These are phyloP conservation scores for Linum lewisii DNA, from an alignment of 345 rosid genomes.

Conservation along the genomic window DNA sequence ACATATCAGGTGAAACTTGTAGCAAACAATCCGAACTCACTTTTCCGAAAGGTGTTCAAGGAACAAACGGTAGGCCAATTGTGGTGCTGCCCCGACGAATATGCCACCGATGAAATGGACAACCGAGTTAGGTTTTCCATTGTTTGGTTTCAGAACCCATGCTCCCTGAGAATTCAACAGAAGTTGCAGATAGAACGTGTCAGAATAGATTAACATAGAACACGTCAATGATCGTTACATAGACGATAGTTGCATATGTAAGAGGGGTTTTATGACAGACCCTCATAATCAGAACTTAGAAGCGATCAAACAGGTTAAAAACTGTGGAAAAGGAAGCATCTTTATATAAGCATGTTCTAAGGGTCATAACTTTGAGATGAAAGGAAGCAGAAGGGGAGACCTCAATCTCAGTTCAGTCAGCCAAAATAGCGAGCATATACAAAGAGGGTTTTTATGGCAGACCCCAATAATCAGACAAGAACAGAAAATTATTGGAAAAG, in stretches of 20 bases:
- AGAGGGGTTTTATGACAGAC: no score
- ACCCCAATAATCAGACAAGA: no score
- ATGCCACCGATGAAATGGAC: conserved; percentile 92
- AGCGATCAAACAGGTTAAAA: no score
- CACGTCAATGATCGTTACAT: background rate
- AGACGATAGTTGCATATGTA: background rate
- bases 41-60: conserved; percentile 86
- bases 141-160: conserved; percentile 83
- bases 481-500: no score
- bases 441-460: no score
- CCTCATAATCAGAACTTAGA: no score
- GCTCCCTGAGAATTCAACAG: conserved; percentile 52
- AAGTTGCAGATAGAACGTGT: background rate
- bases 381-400: no score
- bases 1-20: background rate
- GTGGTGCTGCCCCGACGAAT: conserved; percentile 99
- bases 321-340: no score
- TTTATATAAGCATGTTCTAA: no score
- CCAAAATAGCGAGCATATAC: no score
- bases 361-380: no score
- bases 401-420: no score
- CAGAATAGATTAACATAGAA: background rate
- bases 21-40: conserved; percentile 31
- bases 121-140: conserved; percentile 53
- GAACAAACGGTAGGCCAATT: conserved; percentile 85